Base-by-base conservation (phyloP, 2,329 filamentous ascomycete species). In the Didymella segeticola region DNA sequence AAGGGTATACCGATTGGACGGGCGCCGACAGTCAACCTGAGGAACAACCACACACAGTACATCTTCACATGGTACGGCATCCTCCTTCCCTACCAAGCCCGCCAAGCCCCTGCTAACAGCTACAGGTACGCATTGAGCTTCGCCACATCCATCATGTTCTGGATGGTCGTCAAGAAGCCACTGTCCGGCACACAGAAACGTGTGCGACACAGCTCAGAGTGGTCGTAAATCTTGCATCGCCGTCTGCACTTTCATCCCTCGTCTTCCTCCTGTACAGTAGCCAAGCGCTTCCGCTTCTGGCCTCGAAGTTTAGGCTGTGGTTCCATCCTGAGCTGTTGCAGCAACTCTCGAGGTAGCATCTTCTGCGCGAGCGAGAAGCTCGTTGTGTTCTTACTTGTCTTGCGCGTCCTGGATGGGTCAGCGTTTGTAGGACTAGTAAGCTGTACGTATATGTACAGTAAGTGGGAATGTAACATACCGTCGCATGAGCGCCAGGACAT, bases 31-130 rank as follows among this genome's bases (percentile, higher is more conserved):
- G 93, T 99, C 56, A 96, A 96, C 73, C 79, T 99, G 70, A 86
- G 91, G 73, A 99, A 99, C 74, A 98, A 96, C 77, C 95, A 99
- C 77, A 87, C 91, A 60, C 95, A 98, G 80, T 99, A 99, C 77
- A 99, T 99, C 64, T 95, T 97, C 75, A 99, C 95, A 63, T 99
- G 95, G 95, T 98, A 85, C 70, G 87, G 1, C 37, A 27, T 15
- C 14, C 31, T 30, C 27, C 49, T 29, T 31, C 23, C 30, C 33
- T 17, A 27, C 30, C 20, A 7, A 19, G 15, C 2, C 8, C 5
- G 20, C 19, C 20, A 19, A 31, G 2, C 9, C 41, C 19, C n/a
- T 29, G 49, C 65, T 71, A 49, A 72, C 36, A 7, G 11, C 10
- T 14, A 23, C 63, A 96, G 92, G 92, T 97, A 96, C 71, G 90